A percentile compares a stretch with the other conserved stretches of the same genome.
These are phyloP conservation scores for Udeniomyces megalosporus DNA, from an alignment of 768 basidiomycete genomes.

Conservation along the genomic window DNA sequence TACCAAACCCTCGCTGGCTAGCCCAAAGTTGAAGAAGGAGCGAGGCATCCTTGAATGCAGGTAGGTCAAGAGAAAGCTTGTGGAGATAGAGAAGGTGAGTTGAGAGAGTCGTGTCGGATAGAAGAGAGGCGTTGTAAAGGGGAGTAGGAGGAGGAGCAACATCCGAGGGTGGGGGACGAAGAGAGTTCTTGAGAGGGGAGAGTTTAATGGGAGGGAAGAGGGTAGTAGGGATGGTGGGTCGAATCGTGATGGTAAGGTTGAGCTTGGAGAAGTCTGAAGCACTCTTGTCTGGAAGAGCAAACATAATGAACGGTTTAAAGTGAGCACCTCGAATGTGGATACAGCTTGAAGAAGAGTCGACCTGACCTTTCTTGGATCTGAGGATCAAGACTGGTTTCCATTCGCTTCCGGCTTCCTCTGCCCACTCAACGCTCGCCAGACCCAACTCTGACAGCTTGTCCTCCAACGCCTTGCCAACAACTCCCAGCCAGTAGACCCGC, in stretches of 20 bases:
- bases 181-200: constrained; percentile 57
- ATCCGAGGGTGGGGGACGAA: constrained; percentile 32
- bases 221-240: constrained; percentile 45
- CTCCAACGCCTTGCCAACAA: constrained; percentile 42
- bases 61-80: constrained; percentile 36
- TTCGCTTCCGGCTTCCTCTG: constrained; percentile 3
- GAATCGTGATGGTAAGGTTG: constrained; percentile 54
- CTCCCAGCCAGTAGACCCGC: constrained; percentile 72
- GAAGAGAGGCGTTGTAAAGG: constrained; percentile 58
- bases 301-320: constrained; percentile 22
- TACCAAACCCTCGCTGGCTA: constrained; percentile 57
- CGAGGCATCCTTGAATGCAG: constrained; percentile 56
- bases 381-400: constrained; percentile 12
- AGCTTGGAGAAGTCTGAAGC: constrained; percentile 34
- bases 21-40: constrained; percentile 79
- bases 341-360: no score
- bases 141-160: constrained; percentile 43
- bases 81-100: constrained; percentile 41
- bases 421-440: constrained; percentile 42
- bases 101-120: constrained; percentile 27
- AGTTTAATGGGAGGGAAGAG: constrained; percentile 41
- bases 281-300: constrained; percentile 3
- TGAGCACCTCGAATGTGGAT: neutral
- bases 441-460: neutral
- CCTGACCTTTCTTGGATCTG: constrained; percentile 6